phyloP scores from a whole-genome alignment of 163 green algal species.

The Coccomyxa subellipsoidea region DNA sequence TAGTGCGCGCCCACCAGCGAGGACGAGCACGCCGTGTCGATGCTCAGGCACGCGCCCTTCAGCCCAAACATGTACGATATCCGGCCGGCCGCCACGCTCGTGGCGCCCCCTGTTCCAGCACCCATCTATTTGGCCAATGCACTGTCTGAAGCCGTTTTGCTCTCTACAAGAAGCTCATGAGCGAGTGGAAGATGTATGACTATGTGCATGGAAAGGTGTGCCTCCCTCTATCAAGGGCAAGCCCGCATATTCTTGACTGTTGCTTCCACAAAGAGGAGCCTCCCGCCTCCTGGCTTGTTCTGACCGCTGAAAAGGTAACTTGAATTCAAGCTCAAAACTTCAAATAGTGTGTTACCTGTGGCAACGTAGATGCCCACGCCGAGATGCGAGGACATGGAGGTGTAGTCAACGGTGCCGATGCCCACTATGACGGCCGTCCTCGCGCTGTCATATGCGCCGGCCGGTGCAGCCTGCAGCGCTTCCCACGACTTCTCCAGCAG shows the following conservation, averaged over 20 bases:
- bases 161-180: too few relatives aligned
- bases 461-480: background rate
- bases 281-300: too few relatives aligned
- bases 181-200: too few relatives aligned
- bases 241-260: too few relatives aligned
- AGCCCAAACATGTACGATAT: slow-evolving; percentile 78
- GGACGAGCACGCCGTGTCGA: slow-evolving; percentile 89
- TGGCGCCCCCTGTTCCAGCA: slow-evolving; percentile 6
- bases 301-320: too few relatives aligned
- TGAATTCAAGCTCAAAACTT: background rate
- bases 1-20: slow-evolving; percentile 72
- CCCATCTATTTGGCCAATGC: too few relatives aligned
- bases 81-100: slow-evolving; percentile 61
- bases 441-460: background rate
- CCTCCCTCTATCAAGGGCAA: too few relatives aligned
- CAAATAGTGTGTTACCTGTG: slow-evolving; percentile 21
- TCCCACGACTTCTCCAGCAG: slow-evolving; percentile 48
- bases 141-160: too few relatives aligned
- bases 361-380: slow-evolving; percentile 34
- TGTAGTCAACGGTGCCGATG: slow-evolving; percentile 50
- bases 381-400: slow-evolving; percentile 16
- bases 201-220: too few relatives aligned
- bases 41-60: slow-evolving; percentile 63
- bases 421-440: slow-evolving; percentile 37
- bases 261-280: too few relatives aligned